Percentiles rank a stretch among this genome's conserved stretches.
Evolutionary conservation across 306 rosid species (phyloP).

Genomic region (Begonia loranthoides): DNA sequence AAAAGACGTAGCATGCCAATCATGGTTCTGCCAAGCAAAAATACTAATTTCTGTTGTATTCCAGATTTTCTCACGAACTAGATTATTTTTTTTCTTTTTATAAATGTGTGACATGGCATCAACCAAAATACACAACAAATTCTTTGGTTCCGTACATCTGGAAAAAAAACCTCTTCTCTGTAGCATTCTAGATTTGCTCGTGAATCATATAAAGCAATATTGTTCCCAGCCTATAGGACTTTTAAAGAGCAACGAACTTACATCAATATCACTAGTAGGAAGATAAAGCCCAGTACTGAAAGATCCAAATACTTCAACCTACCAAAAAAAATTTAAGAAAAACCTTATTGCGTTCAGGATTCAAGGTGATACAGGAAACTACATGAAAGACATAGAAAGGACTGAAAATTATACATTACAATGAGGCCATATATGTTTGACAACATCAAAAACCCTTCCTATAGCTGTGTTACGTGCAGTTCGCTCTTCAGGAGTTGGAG

Average conservation of each 20-base stretch:
- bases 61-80: too few species aligned
- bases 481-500: constrained; percentile 76
- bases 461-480: constrained; percentile 52
- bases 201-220: too few species aligned
- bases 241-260: constrained; percentile 22
- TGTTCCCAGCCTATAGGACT: too few species aligned
- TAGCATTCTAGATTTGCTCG: too few species aligned
- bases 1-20: too few species aligned
- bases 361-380: not conserved
- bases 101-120: too few species aligned
- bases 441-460: constrained; percentile 53
- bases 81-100: too few species aligned
- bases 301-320: constrained; percentile 97
- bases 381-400: not conserved
- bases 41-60: too few species aligned
- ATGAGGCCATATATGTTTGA: constrained; percentile 85
- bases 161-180: not conserved
- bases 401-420: constrained; percentile 37
- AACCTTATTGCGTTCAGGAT: constrained; percentile 1
- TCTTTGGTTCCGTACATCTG: not conserved
- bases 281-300: constrained; percentile 90
- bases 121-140: too few species aligned
- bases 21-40: too few species aligned
- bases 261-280: constrained; percentile 90
- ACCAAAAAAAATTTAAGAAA: constrained; percentile 13